Conservation (phyloP, 169 alveolate species). For the Plasmodium reichenowi region DNA sequence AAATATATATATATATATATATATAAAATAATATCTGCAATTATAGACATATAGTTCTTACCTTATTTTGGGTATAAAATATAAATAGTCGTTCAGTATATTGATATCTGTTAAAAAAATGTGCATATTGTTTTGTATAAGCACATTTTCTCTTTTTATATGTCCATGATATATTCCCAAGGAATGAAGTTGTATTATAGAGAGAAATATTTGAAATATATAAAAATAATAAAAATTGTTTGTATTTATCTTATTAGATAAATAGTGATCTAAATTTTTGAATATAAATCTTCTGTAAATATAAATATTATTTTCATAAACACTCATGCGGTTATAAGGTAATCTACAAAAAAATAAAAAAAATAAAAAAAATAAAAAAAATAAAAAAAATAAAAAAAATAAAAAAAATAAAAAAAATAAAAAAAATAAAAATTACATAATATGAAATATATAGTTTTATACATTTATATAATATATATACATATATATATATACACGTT, state of each 20-base stretch:
- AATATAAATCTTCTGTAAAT: conserved; percentile 56
- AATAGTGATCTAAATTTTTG: conserved; percentile 50
- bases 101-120: conserved; percentile 77
- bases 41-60: background rate
- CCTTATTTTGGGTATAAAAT: conserved; percentile 51
- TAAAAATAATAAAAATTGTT: conserved; percentile 31
- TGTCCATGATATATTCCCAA: conserved; percentile 79
- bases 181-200: conserved; percentile 78
- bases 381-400: background rate
- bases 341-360: conserved; percentile 2
- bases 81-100: conserved; percentile 40
- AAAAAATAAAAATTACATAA: background rate
- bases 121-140: conserved; percentile 67
- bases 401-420: background rate
- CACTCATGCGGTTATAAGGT: conserved; percentile 73
- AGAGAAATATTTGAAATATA: conserved; percentile 69
- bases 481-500: too few species aligned
- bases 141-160: conserved; percentile 78
- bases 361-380: background rate
- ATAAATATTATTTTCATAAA: conserved; percentile 65
- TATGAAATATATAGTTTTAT: too few species aligned
- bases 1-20: background rate
- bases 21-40: background rate
- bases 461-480: too few species aligned
- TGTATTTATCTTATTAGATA: conserved; percentile 28